phyloP scores from a whole-genome alignment of 2,329 filamentous ascomycete species.

The Coleophoma eucalyptorum region DNA sequence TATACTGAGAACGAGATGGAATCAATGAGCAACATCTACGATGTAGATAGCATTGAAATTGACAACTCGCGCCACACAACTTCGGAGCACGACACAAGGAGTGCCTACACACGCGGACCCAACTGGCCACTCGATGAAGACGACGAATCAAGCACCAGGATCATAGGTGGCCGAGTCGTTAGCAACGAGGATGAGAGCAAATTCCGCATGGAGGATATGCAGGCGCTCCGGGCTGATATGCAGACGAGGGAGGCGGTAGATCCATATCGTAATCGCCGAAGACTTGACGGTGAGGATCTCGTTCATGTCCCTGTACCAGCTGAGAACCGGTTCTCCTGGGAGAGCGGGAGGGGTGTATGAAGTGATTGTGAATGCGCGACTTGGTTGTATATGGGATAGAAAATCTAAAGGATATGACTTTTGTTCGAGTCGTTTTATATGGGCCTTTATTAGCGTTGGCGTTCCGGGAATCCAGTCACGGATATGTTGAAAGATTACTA shows the following conservation, averaged over 20 bases:
- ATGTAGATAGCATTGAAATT: slow-evolving; percentile 3
- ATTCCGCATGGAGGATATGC: slow-evolving; percentile 12
- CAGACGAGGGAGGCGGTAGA: slow-evolving; percentile 9
- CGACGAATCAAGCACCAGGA: background rate
- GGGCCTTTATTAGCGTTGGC: too few relatives aligned
- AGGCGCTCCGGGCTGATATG: slow-evolving; percentile 7
- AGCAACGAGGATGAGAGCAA: slow-evolving; percentile 8
- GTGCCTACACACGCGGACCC: background rate
- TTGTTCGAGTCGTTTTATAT: too few relatives aligned
- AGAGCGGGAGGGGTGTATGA: slow-evolving; percentile 1
- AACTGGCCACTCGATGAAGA: slow-evolving; percentile 1
- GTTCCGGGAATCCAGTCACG: too few relatives aligned
- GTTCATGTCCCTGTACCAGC: slow-evolving; percentile 20
- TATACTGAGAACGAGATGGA: slow-evolving; percentile 50
- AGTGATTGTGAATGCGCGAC: too few relatives aligned
- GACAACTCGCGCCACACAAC: slow-evolving; percentile 2
- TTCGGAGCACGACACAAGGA: background rate
- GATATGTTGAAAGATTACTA: too few relatives aligned
- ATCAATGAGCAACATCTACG: slow-evolving; percentile 2
- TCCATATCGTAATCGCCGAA: slow-evolving; percentile 11
- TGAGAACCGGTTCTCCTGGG: slow-evolving; percentile 20
- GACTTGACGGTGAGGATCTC: slow-evolving; percentile 18
- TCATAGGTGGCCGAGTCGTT: slow-evolving; percentile 4
- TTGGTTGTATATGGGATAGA: too few relatives aligned
- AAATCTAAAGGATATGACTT: too few relatives aligned